A percentile compares a stretch with the other conserved stretches of the same genome.
These are phyloP conservation scores for Alternaria sp. DNA, from an alignment of 2,329 filamentous ascomycete genomes.

Conservation along the genomic window DNA sequence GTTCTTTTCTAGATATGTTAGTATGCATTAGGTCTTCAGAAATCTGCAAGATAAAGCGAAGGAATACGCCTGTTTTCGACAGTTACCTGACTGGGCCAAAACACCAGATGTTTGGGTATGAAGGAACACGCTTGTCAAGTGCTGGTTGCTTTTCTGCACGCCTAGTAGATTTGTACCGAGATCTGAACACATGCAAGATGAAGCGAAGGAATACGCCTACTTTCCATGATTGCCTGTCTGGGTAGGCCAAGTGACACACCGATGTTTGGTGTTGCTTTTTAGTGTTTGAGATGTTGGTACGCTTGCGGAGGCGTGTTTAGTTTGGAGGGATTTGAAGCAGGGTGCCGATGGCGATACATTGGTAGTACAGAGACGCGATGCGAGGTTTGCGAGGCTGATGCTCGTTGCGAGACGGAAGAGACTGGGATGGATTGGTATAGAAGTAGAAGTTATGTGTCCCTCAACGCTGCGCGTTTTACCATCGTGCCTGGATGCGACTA, in stretches of 20 bases:
- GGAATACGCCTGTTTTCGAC: slow-evolving; percentile 13
- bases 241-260: background rate
- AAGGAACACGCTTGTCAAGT: background rate
- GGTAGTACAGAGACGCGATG: background rate
- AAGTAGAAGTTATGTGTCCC: background rate
- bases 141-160: slow-evolving; percentile 3
- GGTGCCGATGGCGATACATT: background rate
- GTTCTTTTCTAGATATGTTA: background rate
- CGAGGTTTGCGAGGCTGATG: background rate
- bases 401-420: background rate
- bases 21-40: background rate
- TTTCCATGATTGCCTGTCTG: slow-evolving; percentile 10
- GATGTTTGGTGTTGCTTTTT: background rate
- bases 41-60: slow-evolving; percentile 10
- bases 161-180: background rate
- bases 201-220: slow-evolving; percentile 14
- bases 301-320: background rate
- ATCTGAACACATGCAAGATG: slow-evolving; percentile 6
- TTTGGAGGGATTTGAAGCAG: background rate
- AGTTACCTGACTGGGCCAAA: slow-evolving; percentile 1
- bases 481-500: background rate
- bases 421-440: background rate
- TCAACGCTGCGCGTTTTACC: background rate
- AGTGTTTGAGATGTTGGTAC: background rate
- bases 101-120: background rate